A percentile compares a stretch with the other conserved stretches of the same genome.
Conservation (phyloP, 306 rosid genomes). For the Malus asiatica region DNA sequence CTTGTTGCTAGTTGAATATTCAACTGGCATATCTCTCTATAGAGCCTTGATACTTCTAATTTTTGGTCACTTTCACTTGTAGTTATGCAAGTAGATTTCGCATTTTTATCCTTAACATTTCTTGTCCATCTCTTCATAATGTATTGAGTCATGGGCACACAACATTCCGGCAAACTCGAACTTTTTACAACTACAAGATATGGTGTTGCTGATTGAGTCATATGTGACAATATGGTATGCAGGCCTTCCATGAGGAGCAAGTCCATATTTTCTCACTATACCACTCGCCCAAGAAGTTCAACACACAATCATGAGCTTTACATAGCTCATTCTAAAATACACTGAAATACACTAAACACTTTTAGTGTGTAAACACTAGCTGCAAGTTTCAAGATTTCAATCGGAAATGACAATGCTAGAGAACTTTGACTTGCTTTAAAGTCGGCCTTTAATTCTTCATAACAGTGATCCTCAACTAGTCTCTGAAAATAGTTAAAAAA, state of each 20-base stretch:
- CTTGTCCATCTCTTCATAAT: not conserved
- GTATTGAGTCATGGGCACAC: not conserved
- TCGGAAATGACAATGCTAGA: not conserved
- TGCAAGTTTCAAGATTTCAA: not conserved
- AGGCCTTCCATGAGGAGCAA: not conserved
- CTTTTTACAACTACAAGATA: not conserved
- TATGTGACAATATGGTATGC: not conserved
- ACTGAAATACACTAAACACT: not conserved
- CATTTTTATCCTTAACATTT: not conserved
- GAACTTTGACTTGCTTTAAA: not conserved
- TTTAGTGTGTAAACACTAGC: not conserved
- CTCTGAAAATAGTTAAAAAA: not conserved
- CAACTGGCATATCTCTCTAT: not conserved
- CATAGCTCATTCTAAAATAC: not conserved
- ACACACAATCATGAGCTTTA: not conserved
- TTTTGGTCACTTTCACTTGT: not conserved
- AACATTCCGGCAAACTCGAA: not conserved
- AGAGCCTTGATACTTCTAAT: not conserved
- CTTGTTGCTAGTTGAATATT: not conserved
- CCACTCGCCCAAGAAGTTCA: not conserved
- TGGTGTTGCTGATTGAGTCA: not conserved
- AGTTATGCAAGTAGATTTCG: too few relatives aligned
- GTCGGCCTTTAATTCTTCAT: not conserved
- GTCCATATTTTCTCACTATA: not conserved
- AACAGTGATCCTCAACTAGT: not conserved